These are phyloP conservation scores for Mentha longifolia DNA, from an alignment of 257 asterid species.

Conservation along the genomic window DNA sequence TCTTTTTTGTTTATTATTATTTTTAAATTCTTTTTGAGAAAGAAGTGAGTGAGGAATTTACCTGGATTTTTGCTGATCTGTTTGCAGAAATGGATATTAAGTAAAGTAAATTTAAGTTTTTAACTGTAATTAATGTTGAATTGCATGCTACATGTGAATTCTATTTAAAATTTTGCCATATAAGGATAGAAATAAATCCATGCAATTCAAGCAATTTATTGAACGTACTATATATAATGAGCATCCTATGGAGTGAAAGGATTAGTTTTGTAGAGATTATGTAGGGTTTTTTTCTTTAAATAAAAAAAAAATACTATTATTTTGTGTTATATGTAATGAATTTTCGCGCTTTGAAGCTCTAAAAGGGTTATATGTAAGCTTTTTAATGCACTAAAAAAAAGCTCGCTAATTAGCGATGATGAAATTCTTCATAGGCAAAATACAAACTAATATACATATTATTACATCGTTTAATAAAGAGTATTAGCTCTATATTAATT, in stretches of 20 bases:
- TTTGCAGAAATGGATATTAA: background rate
- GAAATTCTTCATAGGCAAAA: too few species aligned
- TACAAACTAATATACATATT: too few species aligned
- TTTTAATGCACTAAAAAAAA: too few species aligned
- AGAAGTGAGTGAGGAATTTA: background rate
- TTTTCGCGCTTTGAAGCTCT: too few species aligned
- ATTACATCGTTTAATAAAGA: too few species aligned
- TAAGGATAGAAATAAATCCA: background rate
- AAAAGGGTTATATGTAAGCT: too few species aligned
- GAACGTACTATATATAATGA: background rate
- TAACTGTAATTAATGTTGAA: slow-evolving; percentile 4
- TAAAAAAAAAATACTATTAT: background rate
- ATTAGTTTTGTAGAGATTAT: background rate
- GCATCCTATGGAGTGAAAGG: background rate
- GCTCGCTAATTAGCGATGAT: too few species aligned
- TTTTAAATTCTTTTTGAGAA: background rate
- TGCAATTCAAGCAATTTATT: background rate
- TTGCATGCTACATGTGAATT: background rate
- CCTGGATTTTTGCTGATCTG: slow-evolving; percentile 13
- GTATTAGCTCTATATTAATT: too few species aligned
- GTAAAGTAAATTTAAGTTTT: background rate
- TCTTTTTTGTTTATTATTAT: too few species aligned
- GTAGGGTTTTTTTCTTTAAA: too few species aligned
- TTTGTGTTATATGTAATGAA: background rate
- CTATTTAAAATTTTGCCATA: slow-evolving; percentile 2